Evolutionary conservation across 176 grass and related monocot species (phyloP).

Genomic region (Zoysia japonica): DNA sequence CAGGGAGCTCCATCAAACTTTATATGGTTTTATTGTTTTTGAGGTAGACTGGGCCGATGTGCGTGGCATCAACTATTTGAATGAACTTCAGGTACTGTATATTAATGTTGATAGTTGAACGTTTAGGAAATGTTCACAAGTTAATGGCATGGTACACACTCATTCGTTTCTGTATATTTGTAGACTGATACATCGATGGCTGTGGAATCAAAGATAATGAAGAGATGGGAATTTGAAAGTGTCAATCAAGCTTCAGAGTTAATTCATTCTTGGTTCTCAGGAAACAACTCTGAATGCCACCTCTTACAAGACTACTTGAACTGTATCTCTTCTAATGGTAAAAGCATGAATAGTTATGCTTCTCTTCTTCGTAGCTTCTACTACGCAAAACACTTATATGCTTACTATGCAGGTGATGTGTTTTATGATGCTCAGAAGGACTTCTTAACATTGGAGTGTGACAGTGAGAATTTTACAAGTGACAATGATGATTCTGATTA

Average conservation of each 20-base stretch:
- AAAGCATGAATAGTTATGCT: conserved; percentile 5
- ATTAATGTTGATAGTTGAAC: conserved; percentile 7
- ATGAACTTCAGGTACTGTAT: conserved; percentile 88
- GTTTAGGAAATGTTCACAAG: background rate
- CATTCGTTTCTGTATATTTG: conserved; percentile 26
- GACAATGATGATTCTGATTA: conserved; percentile 39
- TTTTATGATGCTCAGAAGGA: conserved; percentile 80
- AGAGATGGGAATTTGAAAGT: conserved; percentile 97
- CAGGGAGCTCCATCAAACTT: conserved; percentile 77
- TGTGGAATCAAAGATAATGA: conserved; percentile 83
- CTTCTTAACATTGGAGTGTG: conserved; percentile 37
- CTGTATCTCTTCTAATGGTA: conserved; percentile 68
- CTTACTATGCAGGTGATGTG: conserved; percentile 58
- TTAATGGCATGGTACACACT: conserved; percentile 22
- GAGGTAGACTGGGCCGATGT: conserved; percentile 85
- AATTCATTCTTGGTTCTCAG: conserved; percentile 72
- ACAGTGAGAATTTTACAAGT: conserved; percentile 36
- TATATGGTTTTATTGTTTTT: conserved; percentile 96
- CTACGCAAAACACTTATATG: conserved; percentile 32
- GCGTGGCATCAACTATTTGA: conserved; percentile 89
- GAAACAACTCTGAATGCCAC: conserved; percentile 49
- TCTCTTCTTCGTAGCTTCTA: conserved; percentile 32
- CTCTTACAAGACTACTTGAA: conserved; percentile 71
- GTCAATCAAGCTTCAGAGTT: conserved; percentile 74
- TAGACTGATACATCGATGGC: conserved; percentile 92